A percentile compares a stretch with the other conserved stretches of the same genome.
Conservation (phyloP, 495 filamentous ascomycete genomes). For the Neurospora cerealis region DNA sequence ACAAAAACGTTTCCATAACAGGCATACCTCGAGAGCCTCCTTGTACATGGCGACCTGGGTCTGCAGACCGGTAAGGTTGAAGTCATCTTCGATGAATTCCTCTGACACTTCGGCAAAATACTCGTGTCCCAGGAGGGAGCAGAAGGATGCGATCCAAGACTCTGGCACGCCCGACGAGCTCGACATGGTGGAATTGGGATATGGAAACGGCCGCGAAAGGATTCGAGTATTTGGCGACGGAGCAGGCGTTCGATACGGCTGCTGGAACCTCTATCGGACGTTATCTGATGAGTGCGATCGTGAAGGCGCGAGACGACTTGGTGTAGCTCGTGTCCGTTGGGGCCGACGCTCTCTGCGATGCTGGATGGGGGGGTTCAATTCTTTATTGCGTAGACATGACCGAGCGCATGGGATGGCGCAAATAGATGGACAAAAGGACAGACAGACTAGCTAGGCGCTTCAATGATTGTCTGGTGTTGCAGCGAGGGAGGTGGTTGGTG, state of each 20-base stretch:
- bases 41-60: constrained; percentile 98
- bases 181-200: constrained; percentile 31
- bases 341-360: not conserved
- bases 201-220: not conserved
- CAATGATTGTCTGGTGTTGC: not conserved
- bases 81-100: constrained; percentile 99
- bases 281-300: not conserved
- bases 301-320: not conserved
- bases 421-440: not conserved
- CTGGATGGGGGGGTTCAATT: not conserved
- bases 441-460: not conserved
- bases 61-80: constrained; percentile 93
- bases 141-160: constrained; percentile 97
- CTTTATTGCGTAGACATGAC: constrained; percentile 13
- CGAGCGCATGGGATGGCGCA: constrained; percentile 9
- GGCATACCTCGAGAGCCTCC: constrained; percentile 58
- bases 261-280: not conserved
- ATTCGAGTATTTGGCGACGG: not conserved
- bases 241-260: not conserved
- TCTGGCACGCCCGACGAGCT: constrained; percentile 79
- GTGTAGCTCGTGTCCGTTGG: not conserved
- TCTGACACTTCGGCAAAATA: constrained; percentile 98
- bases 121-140: constrained; percentile 88
- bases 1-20: not conserved
- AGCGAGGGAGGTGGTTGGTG: not conserved